These are phyloP conservation scores for Aspergillus pseudoterreus DNA, from an alignment of 2,329 filamentous ascomycete genomes.

Conservation along the genomic window DNA sequence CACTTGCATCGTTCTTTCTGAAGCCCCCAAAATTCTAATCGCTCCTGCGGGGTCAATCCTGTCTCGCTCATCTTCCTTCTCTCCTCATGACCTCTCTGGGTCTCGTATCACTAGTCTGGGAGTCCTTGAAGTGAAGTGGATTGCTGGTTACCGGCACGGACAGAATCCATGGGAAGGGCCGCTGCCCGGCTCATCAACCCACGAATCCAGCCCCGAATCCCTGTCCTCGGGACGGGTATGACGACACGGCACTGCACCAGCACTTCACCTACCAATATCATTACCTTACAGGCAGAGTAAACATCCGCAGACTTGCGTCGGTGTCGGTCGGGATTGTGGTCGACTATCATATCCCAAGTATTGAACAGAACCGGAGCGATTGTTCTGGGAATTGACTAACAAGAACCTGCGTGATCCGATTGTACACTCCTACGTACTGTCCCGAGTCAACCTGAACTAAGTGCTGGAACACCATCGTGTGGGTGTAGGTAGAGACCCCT, in stretches of 20 bases:
- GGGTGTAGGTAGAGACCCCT: too few relatives aligned
- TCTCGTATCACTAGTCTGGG: not conserved
- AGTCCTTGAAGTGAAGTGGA: too few relatives aligned
- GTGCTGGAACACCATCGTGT: too few relatives aligned
- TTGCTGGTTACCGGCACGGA: not conserved
- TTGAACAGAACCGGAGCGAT: too few relatives aligned
- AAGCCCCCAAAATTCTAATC: not conserved
- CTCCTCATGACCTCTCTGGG: not conserved
- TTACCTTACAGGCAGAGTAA: too few relatives aligned
- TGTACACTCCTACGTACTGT: too few relatives aligned
- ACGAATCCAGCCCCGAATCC: not conserved
- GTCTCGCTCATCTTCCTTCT: not conserved
- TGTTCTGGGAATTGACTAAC: too few relatives aligned
- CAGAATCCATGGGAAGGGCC: not conserved
- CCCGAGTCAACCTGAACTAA: too few relatives aligned
- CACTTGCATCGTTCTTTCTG: slow-evolving; percentile 6
- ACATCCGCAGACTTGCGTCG: too few relatives aligned
- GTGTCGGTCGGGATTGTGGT: too few relatives aligned
- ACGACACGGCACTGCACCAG: not conserved
- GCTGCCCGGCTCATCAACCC: not conserved
- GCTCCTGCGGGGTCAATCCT: not conserved
- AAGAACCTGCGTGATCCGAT: too few relatives aligned
- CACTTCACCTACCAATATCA: not conserved
- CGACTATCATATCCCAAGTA: too few relatives aligned
- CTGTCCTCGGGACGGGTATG: not conserved